These are phyloP conservation scores for Fusarium sp. DNA, from an alignment of 2,329 filamentous ascomycete species.

Conservation along the genomic window DNA sequence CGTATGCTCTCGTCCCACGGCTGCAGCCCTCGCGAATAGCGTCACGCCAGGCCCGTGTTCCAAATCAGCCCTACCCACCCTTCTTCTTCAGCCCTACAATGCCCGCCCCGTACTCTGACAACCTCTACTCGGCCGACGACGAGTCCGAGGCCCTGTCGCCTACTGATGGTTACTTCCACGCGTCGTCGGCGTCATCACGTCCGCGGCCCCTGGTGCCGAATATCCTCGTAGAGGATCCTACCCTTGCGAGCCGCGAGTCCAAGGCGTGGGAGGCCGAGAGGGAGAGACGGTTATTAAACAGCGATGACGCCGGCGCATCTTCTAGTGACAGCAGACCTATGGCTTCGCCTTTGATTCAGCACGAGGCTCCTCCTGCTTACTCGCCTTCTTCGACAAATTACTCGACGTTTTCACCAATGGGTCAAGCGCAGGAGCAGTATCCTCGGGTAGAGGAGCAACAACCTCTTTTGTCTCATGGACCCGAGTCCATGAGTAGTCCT, in stretches of 20 bases:
- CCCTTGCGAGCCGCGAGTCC: conserved; percentile 51
- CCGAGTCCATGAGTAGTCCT: conserved; percentile 60
- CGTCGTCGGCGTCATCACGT: conserved; percentile 47
- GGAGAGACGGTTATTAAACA: conserved; percentile 52
- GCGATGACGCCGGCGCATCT: background rate
- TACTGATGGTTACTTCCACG: conserved; percentile 65
- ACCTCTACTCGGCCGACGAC: conserved; percentile 59
- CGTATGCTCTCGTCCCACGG: background rate
- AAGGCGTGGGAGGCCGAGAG: conserved; percentile 60
- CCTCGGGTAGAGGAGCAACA: conserved; percentile 55
- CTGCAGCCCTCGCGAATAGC: background rate
- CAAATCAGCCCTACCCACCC: conserved; percentile 22
- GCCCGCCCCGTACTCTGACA: conserved; percentile 61
- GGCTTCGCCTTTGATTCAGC: conserved; percentile 30
- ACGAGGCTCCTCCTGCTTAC: conserved; percentile 64
- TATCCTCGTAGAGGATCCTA: conserved; percentile 62
- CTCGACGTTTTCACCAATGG: conserved; percentile 61
- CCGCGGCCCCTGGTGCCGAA: conserved; percentile 58
- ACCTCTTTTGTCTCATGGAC: conserved; percentile 55
- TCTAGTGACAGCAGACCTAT: background rate
- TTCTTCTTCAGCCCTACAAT: conserved; percentile 46
- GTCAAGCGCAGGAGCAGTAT: conserved; percentile 55
- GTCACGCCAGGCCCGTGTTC: background rate
- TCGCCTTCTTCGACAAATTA: conserved; percentile 58
- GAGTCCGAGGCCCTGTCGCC: conserved; percentile 58